A percentile compares a stretch with the other conserved stretches of the same genome.
Evolutionary conservation across 139 green algal genomes (phyloP).

Genomic region (Spirogloea muscicola): DNA sequence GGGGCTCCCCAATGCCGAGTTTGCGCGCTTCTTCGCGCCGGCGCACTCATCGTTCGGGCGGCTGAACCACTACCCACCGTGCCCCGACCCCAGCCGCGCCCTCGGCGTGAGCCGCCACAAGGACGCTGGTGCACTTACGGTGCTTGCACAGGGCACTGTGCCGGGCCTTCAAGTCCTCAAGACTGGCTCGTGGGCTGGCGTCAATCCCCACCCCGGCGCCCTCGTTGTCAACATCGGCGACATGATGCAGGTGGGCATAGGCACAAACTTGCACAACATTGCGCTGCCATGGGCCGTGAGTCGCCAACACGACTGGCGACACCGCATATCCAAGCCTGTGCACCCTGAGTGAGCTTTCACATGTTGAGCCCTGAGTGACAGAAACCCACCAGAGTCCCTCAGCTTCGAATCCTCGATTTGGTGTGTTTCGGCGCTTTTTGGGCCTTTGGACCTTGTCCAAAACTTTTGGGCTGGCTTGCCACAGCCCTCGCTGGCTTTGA

Average conservation of each 20-base stretch:
- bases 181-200: slow-evolving; percentile 30
- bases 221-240: slow-evolving; percentile 57
- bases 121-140: slow-evolving; percentile 61
- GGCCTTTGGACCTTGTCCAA: too few relatives aligned
- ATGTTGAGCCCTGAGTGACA: too few relatives aligned
- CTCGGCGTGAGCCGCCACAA: slow-evolving; percentile 60
- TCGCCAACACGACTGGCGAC: neutral
- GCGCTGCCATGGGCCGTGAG: neutral
- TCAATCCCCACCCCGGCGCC: slow-evolving; percentile 14
- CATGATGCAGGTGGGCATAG: slow-evolving; percentile 38
- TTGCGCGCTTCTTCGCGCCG: too few relatives aligned
- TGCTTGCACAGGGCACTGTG: slow-evolving; percentile 57
- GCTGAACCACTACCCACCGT: slow-evolving; percentile 57
- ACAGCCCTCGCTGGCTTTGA: too few relatives aligned
- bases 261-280: neutral
- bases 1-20: slow-evolving; percentile 38
- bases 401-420: too few relatives aligned
- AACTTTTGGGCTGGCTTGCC: too few relatives aligned
- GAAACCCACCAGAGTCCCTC: too few relatives aligned
- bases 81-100: slow-evolving; percentile 13
- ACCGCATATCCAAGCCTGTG: too few relatives aligned
- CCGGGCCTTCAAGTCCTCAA: slow-evolving; percentile 51
- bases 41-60: too few relatives aligned
- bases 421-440: too few relatives aligned
- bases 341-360: too few relatives aligned